phyloP scores from a whole-genome alignment of 257 asterid species.

The Nyctanthes arbortristis region DNA sequence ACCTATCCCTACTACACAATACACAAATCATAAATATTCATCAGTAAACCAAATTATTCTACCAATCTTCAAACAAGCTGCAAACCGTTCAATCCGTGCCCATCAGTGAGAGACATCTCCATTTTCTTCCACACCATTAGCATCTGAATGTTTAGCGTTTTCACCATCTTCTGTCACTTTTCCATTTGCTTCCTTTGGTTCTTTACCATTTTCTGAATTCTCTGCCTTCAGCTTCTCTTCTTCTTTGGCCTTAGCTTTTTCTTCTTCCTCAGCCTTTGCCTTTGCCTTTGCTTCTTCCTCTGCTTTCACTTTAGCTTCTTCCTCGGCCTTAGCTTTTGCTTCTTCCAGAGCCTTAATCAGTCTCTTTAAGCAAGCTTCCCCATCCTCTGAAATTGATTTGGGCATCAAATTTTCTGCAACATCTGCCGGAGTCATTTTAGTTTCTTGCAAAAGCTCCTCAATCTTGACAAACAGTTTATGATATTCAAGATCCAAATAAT shows the following conservation, averaged over 20 bases:
- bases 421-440: constrained; percentile 1
- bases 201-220: not conserved
- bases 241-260: constrained; percentile 10
- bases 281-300: not conserved
- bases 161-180: not conserved
- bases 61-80: not conserved
- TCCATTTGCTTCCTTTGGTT: not conserved
- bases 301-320: too few species aligned
- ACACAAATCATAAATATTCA: not conserved
- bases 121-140: constrained; percentile 1
- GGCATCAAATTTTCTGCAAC: constrained; percentile 30
- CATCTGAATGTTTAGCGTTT: not conserved
- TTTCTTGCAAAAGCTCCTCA: not conserved
- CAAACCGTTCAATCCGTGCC: too few species aligned
- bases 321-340: not conserved
- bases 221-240: constrained; percentile 9
- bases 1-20: not conserved
- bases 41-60: not conserved
- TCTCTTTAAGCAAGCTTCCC: constrained; percentile 13
- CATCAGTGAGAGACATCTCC: too few species aligned
- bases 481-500: constrained; percentile 7
- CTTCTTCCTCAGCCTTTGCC: not conserved
- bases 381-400: constrained; percentile 19
- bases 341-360: constrained; percentile 24
- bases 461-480: constrained; percentile 21